Percentiles rank a stretch among this genome's conserved stretches.
Evolutionary conservation across 148 eudicot species (phyloP).

Genomic region (Bassia scoparia): DNA sequence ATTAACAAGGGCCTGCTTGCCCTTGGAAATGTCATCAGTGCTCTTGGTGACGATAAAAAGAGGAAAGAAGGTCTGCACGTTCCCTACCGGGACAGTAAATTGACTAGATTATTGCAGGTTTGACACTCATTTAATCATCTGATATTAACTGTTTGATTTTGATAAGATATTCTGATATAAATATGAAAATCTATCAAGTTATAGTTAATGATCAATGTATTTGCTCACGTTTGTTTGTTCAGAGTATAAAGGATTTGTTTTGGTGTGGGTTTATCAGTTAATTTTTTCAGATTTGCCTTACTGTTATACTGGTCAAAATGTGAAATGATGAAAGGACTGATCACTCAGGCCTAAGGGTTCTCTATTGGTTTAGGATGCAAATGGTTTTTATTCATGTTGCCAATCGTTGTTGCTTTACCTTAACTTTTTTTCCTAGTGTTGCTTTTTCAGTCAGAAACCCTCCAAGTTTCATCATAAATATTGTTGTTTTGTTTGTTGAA

Average conservation of each 20-base stretch:
- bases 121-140: constrained; percentile 10
- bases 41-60: constrained; percentile 98
- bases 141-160: neutral
- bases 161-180: neutral
- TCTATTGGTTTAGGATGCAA: neutral
- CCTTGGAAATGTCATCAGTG: constrained; percentile 96
- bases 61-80: constrained; percentile 92
- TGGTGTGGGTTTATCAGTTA: neutral
- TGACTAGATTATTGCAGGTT: constrained; percentile 97
- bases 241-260: neutral
- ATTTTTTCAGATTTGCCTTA: neutral
- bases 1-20: constrained; percentile 98
- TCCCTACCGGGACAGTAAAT: constrained; percentile 98
- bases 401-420: neutral
- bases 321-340: neutral
- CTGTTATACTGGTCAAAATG: neutral
- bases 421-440: neutral
- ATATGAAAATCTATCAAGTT: neutral
- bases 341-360: neutral
- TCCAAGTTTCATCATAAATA: neutral
- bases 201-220: neutral
- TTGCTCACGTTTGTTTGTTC: neutral
- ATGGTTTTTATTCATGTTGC: neutral
- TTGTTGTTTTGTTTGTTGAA: neutral
- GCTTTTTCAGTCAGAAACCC: neutral